Evolutionary conservation across 768 basidiomycete species (phyloP), one percentile per base, ranked within the genome.

Genomic region (Sistotremastrum niveocremeum): DNA sequence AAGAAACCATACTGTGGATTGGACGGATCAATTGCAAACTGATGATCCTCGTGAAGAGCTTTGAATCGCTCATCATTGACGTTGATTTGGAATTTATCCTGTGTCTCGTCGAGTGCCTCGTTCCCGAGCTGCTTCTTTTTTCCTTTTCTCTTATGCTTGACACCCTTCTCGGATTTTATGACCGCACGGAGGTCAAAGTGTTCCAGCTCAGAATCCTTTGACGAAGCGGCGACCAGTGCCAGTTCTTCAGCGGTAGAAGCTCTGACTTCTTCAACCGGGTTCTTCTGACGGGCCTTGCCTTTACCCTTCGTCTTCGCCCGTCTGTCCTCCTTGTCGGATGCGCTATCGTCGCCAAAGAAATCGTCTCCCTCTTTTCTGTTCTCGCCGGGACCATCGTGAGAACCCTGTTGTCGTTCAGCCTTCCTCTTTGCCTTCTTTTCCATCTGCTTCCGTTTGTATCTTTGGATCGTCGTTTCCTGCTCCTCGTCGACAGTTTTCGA

Each of bases 171-270:
- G 0, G 86, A 78, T 59, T 84, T 87, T 48, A 95, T 62, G 20
- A 95, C 78, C 20, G 86, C 77, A 57, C 84, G 84, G 73, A 95
- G 81, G 56, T 90, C 79, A 64, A 98, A 98, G 60, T 95, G 91
- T 41, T 76, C 71, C 3, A 77, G 69, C 49, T 79, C 79, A 4
- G 68, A 65, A 29, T 65, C 60, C 0, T 73, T 67, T 49, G 77
- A 75, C 4, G 77, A 71, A 2, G 74, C 65, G 28, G 75, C 69
- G 29, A 87, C 66, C 5, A 83, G 67, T 0, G 76, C 70, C 37
- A 85, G 67, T 53, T 86, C 84, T 42, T 81, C 78, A 7, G 72
- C 64, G 9, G 78, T 79, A 4, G 76, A 70, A 38, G 65, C 61
- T 20, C 20, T 20, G 28, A 60, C 61, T 20, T 67, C 65, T n/a